phyloP scores from a whole-genome alignment of 164 flowering plant genomes.

The Dillenia suffruticosa region DNA sequence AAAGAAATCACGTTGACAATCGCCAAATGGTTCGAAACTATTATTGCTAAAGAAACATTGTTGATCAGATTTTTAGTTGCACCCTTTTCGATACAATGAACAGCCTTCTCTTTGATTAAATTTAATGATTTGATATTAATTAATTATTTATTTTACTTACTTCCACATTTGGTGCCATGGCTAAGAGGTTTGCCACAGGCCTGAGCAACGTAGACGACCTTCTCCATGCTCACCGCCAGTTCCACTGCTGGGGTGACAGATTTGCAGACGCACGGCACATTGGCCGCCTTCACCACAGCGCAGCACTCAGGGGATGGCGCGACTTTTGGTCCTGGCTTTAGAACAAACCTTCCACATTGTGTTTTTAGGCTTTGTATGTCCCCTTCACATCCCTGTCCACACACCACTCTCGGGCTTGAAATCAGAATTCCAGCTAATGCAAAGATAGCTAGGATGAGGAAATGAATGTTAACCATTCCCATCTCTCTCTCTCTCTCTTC shows the following conservation, averaged over 20 bases:
- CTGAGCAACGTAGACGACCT: neutral
- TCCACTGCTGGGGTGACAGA: neutral
- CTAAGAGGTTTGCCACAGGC: neutral
- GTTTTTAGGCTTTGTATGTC: neutral
- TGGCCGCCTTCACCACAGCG: neutral
- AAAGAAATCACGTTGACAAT: too few species aligned
- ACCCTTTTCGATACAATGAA: too few species aligned
- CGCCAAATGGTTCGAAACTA: too few species aligned
- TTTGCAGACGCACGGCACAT: neutral
- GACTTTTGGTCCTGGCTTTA: neutral
- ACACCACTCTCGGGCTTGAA: neutral
- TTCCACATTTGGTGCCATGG: constrained; percentile 3
- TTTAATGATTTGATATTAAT: too few species aligned
- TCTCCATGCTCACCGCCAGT: neutral
- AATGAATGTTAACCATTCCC: neutral
- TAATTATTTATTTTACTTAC: neutral
- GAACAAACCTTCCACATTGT: neutral
- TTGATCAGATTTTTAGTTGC: too few species aligned
- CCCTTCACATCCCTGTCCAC: neutral
- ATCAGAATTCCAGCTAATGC: neutral
- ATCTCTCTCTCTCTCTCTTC: neutral
- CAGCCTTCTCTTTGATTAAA: too few species aligned
- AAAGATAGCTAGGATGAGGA: neutral
- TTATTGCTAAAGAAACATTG: too few species aligned
- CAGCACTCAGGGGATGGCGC: constrained; percentile 1